These are phyloP conservation scores for Phytophthora pinifolia DNA, from an alignment of 352 stramenopile genomes.

Conservation along the genomic window DNA sequence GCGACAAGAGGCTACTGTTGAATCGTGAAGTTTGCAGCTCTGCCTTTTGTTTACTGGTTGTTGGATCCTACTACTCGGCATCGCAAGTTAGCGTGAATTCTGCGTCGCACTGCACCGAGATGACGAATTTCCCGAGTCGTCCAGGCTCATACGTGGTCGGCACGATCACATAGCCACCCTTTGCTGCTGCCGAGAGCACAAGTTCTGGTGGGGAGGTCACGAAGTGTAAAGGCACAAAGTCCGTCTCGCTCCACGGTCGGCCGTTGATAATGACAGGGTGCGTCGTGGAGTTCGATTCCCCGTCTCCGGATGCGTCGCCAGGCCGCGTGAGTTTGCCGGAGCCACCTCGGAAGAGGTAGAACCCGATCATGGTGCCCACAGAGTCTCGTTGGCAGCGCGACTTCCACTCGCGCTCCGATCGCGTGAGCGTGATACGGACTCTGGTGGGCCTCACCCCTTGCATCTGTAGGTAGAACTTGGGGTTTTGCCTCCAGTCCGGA, in stretches of 20 bases:
- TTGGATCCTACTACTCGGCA: constrained; percentile 20
- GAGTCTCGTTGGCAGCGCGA: constrained; percentile 79
- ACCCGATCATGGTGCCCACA: constrained; percentile 90
- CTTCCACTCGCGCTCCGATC: constrained; percentile 84
- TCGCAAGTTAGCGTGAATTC: constrained; percentile 73
- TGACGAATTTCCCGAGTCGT: constrained; percentile 77
- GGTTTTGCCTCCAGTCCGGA: constrained; percentile 87
- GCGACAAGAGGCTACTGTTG: too few relatives aligned
- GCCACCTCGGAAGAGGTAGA: constrained; percentile 76
- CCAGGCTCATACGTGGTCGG: constrained; percentile 86
- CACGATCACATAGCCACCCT: constrained; percentile 87
- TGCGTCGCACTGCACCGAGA: constrained; percentile 81
- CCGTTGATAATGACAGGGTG: constrained; percentile 68
- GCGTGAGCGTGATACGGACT: constrained; percentile 79
- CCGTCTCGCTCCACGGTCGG: constrained; percentile 74
- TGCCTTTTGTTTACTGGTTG: background rate
- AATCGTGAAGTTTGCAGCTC: too few relatives aligned
- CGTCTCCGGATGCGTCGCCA: constrained; percentile 20
- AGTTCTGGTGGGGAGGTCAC: constrained; percentile 72
- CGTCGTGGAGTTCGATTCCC: constrained; percentile 6
- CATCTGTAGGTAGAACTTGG: constrained; percentile 78
- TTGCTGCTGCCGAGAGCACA: constrained; percentile 65
- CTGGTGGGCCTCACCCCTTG: constrained; percentile 67
- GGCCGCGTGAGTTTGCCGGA: constrained; percentile 39
- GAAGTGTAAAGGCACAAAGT: constrained; percentile 79